Percentiles rank a stretch among this genome's conserved stretches.
Conservation (phyloP, 2,329 filamentous ascomycete species). For the Exophiala bonariae region DNA sequence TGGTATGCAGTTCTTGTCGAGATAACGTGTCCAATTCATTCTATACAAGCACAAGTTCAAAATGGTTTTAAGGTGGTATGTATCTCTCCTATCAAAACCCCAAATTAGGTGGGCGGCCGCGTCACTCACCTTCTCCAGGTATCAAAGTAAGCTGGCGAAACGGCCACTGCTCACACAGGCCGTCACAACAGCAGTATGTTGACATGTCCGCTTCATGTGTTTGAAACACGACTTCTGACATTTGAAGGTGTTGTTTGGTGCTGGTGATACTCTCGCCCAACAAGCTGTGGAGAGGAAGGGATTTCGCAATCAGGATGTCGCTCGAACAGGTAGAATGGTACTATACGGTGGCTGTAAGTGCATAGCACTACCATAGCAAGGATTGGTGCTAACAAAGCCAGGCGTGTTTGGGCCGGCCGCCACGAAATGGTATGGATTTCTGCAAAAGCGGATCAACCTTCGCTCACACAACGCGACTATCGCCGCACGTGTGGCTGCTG, state of each 20-base stretch:
- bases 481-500: slow-evolving; percentile 72
- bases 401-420: slow-evolving; percentile 84
- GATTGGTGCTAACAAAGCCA: slow-evolving; percentile 34
- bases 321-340: slow-evolving; percentile 49
- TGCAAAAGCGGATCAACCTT: slow-evolving; percentile 69
- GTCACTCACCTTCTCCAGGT: slow-evolving; percentile 55
- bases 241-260: slow-evolving; percentile 75
- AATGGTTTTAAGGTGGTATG: slow-evolving; percentile 20
- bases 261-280: slow-evolving; percentile 87
- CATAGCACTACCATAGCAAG: not conserved
- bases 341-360: slow-evolving; percentile 49
- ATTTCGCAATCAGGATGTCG: slow-evolving; percentile 69
- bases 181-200: slow-evolving; percentile 72
- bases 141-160: slow-evolving; percentile 77
- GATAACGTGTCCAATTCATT: no score
- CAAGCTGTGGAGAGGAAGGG: slow-evolving; percentile 84
- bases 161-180: slow-evolving; percentile 87
- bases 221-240: slow-evolving; percentile 6
- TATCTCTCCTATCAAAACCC: no score
- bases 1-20: no score
- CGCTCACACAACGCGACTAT: slow-evolving; percentile 68
- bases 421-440: slow-evolving; percentile 81
- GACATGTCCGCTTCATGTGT: slow-evolving; percentile 4
- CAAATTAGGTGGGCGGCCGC: slow-evolving; percentile 4
- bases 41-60: not conserved